Evolutionary conservation across 192 early-diverging fungal species (phyloP).

Genomic region (Podila clonocystis): DNA sequence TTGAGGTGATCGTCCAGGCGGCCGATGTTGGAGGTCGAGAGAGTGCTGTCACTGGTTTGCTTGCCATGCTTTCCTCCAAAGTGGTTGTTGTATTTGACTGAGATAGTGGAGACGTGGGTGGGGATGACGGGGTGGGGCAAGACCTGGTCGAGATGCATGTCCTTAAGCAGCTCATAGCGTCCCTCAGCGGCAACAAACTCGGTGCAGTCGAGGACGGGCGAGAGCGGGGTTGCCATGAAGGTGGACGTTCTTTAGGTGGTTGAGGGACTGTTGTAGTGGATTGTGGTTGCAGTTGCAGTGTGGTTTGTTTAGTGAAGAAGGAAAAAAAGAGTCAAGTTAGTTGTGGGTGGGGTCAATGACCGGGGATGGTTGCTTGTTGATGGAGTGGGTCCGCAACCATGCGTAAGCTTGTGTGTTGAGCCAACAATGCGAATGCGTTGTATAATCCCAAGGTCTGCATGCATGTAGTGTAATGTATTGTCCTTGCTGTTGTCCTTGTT

Average conservation of each 20-base stretch:
- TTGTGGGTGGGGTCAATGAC: too few species aligned
- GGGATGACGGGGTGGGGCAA: conserved; percentile 57
- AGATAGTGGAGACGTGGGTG: conserved; percentile 61
- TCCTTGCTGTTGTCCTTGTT: too few species aligned
- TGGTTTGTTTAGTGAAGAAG: too few species aligned
- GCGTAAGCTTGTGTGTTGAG: too few species aligned
- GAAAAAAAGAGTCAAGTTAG: too few species aligned
- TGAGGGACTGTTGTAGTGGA: too few species aligned
- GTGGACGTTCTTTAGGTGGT: conserved; percentile 9
- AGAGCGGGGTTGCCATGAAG: conserved; percentile 31
- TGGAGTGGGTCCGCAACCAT: too few species aligned
- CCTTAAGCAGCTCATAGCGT: conserved; percentile 54
- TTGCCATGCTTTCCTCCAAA: conserved; percentile 18
- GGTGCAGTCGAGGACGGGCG: conserved; percentile 55
- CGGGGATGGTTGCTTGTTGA: too few species aligned
- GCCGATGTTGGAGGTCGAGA: conserved; percentile 39
- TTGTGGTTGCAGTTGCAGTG: too few species aligned
- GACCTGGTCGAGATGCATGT: conserved; percentile 58
- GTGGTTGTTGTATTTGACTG: conserved; percentile 58
- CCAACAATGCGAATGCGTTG: too few species aligned
- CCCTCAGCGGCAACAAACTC: conserved; percentile 65
- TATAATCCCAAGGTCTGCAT: too few species aligned
- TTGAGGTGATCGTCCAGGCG: conserved; percentile 38
- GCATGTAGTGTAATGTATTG: too few species aligned
- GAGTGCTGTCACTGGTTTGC: conserved; percentile 27